A percentile compares a stretch with the other conserved stretches of the same genome.
Evolutionary conservation across 371 early-diverging fungal species (phyloP).

Genomic region (Zopfochytrium polystomum): DNA sequence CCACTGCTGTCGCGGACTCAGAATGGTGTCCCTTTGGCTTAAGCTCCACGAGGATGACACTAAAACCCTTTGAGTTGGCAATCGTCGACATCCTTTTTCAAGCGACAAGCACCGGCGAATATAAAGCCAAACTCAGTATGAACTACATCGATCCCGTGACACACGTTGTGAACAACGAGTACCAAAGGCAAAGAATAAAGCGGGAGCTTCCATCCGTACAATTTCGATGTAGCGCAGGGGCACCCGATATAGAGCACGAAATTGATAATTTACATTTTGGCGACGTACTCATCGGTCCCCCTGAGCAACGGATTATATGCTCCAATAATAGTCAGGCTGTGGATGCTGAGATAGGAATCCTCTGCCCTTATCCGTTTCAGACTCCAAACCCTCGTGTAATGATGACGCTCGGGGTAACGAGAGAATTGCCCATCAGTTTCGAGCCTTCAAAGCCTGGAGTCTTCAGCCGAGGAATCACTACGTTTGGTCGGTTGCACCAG

Average conservation of each 20-base stretch:
- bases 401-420: conserved; percentile 13
- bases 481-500: conserved; percentile 10
- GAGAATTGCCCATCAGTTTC: conserved; percentile 22
- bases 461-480: conserved; percentile 20
- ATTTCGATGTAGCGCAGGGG: conserved; percentile 37
- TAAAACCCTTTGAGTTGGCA: conserved; percentile 48
- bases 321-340: conserved; percentile 35
- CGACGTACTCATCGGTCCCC: conserved; percentile 32
- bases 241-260: conserved; percentile 30
- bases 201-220: conserved; percentile 19
- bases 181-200: conserved; percentile 26
- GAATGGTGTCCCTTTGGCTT: conserved; percentile 49
- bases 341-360: conserved; percentile 14
- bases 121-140: conserved; percentile 33
- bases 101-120: conserved; percentile 42
- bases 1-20: background rate
- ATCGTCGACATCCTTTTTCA: conserved; percentile 44
- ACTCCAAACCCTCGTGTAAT: background rate
- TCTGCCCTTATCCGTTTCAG: conserved; percentile 22
- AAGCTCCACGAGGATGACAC: conserved; percentile 24
- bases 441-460: conserved; percentile 22
- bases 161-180: conserved; percentile 36
- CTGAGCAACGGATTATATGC: conserved; percentile 8
- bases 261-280: conserved; percentile 39
- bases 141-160: conserved; percentile 43